A percentile compares a stretch with the other conserved stretches of the same genome.
phyloP scores from a whole-genome alignment of 148 eudicot species.

The Rhododendron simsii region DNA sequence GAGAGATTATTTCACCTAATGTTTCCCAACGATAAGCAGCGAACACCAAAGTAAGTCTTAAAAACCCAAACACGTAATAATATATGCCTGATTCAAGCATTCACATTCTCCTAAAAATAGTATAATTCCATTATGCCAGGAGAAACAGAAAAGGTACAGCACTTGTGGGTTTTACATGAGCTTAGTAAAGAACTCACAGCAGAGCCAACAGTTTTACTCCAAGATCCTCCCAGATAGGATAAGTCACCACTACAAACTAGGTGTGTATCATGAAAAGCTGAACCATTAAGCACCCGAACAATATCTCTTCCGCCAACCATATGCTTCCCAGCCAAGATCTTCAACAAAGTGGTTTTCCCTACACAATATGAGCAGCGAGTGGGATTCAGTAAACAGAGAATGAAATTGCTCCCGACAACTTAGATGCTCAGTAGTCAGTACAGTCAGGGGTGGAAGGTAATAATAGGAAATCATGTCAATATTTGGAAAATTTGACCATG shows the following conservation, averaged over 20 bases:
- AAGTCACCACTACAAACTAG: slow-evolving; percentile 92
- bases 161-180: background rate
- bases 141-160: background rate
- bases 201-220: slow-evolving; percentile 78
- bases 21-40: background rate
- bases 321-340: slow-evolving; percentile 95
- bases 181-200: slow-evolving; percentile 56
- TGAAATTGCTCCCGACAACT: background rate
- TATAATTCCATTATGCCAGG: background rate
- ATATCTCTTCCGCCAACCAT: slow-evolving; percentile 98
- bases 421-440: background rate
- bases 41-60: background rate
- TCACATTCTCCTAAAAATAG: background rate
- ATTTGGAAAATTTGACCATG: background rate
- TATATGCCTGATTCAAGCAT: background rate
- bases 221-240: slow-evolving; percentile 90
- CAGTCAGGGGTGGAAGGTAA: background rate
- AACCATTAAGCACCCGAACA: slow-evolving; percentile 70
- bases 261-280: slow-evolving; percentile 94
- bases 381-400: slow-evolving; percentile 3
- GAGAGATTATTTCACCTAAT: background rate
- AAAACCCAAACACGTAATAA: background rate
- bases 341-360: slow-evolving; percentile 94
- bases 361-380: background rate
- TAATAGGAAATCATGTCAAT: background rate